Conservation (phyloP, 2,329 filamentous ascomycete species). For the Dothistroma pini region DNA sequence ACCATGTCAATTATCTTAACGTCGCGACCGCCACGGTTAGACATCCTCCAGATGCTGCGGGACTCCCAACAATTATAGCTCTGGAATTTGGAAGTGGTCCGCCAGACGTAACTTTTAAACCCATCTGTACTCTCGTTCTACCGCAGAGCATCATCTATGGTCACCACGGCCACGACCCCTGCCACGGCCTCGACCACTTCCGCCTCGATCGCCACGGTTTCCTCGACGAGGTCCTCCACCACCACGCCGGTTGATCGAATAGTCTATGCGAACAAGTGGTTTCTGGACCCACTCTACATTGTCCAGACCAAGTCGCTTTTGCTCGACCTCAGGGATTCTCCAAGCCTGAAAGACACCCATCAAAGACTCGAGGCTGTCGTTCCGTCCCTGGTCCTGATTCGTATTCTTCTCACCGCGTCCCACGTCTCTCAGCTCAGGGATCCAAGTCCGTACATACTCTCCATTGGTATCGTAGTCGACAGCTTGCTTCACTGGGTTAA, state of each 20-base stretch:
- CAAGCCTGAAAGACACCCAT: slow-evolving; percentile 68
- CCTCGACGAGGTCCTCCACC: slow-evolving; percentile 33
- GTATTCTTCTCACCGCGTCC: slow-evolving; percentile 18
- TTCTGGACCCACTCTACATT: slow-evolving; percentile 63
- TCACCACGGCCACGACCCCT: slow-evolving; percentile 10
- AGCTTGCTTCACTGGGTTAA: slow-evolving; percentile 78
- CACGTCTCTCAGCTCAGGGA: slow-evolving; percentile 61
- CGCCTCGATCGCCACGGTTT: slow-evolving; percentile 4
- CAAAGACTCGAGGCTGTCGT: slow-evolving; percentile 35
- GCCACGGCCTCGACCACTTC: slow-evolving; percentile 6
- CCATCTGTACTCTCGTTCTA: background rate
- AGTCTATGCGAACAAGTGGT: slow-evolving; percentile 64
- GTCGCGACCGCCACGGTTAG: too few relatives aligned
- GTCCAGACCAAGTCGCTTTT: slow-evolving; percentile 54
- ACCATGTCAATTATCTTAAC: too few relatives aligned
- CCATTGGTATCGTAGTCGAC: slow-evolving; percentile 71
- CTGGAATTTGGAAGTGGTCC: too few relatives aligned
- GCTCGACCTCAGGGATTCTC: slow-evolving; percentile 58
- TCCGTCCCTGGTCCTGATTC: background rate
- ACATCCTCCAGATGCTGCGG: too few relatives aligned
- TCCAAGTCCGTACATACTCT: slow-evolving; percentile 68
- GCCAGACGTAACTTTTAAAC: background rate
- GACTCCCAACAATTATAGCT: too few relatives aligned
- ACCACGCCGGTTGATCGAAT: slow-evolving; percentile 49
- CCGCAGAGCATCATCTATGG: background rate